phyloP scores from a whole-genome alignment of 2,329 filamentous ascomycete genomes.

The Orbilia blumenaviensis region DNA sequence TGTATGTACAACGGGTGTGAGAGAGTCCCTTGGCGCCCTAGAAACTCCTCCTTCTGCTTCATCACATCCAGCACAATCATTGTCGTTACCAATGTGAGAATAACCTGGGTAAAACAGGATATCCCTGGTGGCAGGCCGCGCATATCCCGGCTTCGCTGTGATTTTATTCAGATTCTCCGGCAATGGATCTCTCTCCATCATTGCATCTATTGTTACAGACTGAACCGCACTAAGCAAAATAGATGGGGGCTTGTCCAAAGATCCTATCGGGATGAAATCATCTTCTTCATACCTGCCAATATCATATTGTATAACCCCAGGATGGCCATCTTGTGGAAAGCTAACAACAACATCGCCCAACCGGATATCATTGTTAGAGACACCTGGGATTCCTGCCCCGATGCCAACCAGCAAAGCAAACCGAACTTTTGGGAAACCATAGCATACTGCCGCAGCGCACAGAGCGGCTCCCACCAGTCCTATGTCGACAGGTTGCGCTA shows the following conservation, averaged over 20 bases:
- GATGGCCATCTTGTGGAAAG: not conserved
- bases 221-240: not conserved
- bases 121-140: not conserved
- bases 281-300: not conserved
- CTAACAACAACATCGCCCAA: conserved; percentile 2
- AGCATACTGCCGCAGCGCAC: not conserved
- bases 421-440: not conserved
- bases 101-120: not conserved
- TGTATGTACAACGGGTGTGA: not conserved
- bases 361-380: not conserved
- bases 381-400: not conserved
- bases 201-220: not conserved
- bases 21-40: not conserved
- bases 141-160: not conserved
- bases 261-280: not conserved
- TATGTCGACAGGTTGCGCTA: not conserved
- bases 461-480: not conserved
- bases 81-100: not conserved
- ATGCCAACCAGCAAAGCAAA: conserved; percentile 30
- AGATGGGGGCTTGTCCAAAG: not conserved
- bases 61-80: not conserved
- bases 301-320: conserved; percentile 17
- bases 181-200: not conserved
- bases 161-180: not conserved
- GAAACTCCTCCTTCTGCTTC: not conserved